phyloP scores from a whole-genome alignment of 805 yeast genomes.

The Tetrapisispora iriomotensis region DNA sequence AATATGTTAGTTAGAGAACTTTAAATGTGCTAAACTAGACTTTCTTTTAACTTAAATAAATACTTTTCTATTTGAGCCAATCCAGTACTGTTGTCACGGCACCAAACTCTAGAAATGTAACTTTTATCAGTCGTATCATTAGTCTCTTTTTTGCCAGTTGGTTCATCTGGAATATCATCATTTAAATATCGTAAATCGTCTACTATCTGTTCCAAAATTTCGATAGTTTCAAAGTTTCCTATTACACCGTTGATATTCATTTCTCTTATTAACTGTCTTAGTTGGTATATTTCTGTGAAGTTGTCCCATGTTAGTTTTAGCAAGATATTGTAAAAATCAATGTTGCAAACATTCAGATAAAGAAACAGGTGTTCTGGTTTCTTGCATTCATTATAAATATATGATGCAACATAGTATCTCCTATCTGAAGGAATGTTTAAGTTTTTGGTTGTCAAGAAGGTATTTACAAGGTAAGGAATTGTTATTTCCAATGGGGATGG shows the following conservation, averaged over 20 bases:
- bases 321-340: constrained; percentile 25
- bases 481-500: constrained; percentile 24
- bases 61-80: constrained; percentile 17
- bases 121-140: not conserved
- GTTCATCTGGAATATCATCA: constrained; percentile 18
- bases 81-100: constrained; percentile 16
- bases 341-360: constrained; percentile 24
- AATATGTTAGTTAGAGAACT: not conserved
- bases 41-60: constrained; percentile 14
- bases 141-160: not conserved
- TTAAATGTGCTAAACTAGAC: constrained; percentile 4
- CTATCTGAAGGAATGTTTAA: constrained; percentile 18
- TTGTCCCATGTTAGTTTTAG: constrained; percentile 24
- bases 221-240: constrained; percentile 25
- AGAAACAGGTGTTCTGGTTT: constrained; percentile 17
- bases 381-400: constrained; percentile 24
- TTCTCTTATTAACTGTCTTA: constrained; percentile 17
- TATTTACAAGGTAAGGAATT: constrained; percentile 18
- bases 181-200: constrained; percentile 14
- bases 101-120: constrained; percentile 18
- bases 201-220: constrained; percentile 15
- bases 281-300: constrained; percentile 16
- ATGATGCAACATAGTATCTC: constrained; percentile 17
- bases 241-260: constrained; percentile 27
- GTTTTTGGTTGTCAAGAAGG: constrained; percentile 11